Evolutionary conservation across 257 asterid species (phyloP).

Genomic region (Nicotiana paniculata): DNA sequence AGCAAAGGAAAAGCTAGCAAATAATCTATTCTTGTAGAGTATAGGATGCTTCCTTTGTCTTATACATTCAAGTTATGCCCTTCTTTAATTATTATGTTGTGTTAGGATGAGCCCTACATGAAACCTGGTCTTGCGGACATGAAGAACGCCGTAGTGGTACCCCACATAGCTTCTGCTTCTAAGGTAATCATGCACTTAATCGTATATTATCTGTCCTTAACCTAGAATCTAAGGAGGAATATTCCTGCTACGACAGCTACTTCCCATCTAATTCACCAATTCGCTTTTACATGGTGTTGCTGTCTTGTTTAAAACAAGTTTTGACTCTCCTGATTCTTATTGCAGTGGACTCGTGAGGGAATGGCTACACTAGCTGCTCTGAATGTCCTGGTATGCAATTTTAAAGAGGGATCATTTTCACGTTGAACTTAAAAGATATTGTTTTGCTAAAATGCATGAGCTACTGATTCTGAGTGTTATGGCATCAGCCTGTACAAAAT

Average conservation of each 20-base stretch:
- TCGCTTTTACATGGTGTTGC: not conserved
- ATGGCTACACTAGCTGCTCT: slow-evolving; percentile 96
- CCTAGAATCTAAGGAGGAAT: not conserved
- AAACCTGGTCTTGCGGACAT: slow-evolving; percentile 85
- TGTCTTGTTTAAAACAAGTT: not conserved
- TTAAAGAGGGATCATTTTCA: too few species aligned
- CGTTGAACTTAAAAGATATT: not conserved
- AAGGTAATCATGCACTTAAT: slow-evolving; percentile 39
- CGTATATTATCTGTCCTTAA: not conserved
- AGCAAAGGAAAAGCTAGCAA: not conserved
- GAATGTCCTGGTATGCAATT: slow-evolving; percentile 69
- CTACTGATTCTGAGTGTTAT: not conserved
- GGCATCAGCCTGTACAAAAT: not conserved
- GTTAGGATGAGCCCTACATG: slow-evolving; percentile 91
- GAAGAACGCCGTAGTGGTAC: slow-evolving; percentile 88
- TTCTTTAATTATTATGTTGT: not conserved
- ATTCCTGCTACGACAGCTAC: not conserved
- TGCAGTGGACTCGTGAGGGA: slow-evolving; percentile 99
- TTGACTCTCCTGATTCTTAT: not conserved
- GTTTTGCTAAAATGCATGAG: not conserved
- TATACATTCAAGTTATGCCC: not conserved
- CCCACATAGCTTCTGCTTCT: slow-evolving; percentile 98
- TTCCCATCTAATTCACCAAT: not conserved
- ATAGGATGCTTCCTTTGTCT: not conserved
- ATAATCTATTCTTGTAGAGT: not conserved